Percentiles rank a stretch among this genome's conserved stretches.
Evolutionary conservation across 164 flowering plant genomes (phyloP).

Genomic region (Macadamia integrifolia): DNA sequence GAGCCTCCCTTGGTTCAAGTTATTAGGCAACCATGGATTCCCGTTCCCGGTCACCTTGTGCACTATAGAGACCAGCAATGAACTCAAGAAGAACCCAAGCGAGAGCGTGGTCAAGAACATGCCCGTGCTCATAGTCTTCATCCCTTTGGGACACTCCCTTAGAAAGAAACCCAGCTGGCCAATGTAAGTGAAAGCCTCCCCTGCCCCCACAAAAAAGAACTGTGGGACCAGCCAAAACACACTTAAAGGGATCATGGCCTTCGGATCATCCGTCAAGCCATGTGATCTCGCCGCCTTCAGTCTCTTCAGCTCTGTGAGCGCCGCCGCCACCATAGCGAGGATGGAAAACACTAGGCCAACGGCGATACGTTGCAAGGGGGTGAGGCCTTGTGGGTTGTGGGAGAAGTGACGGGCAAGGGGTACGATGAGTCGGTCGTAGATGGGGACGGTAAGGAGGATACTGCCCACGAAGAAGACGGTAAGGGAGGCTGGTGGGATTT

Average conservation of each 20-base stretch:
- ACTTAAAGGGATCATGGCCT: conserved; percentile 39
- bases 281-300: conserved; percentile 28
- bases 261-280: conserved; percentile 32
- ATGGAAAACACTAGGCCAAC: conserved; percentile 63
- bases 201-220: conserved; percentile 69
- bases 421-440: conserved; percentile 55
- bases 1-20: conserved; percentile 45
- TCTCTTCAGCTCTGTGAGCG: conserved; percentile 56
- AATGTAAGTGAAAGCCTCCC: conserved; percentile 73
- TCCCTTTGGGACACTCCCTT: conserved; percentile 79
- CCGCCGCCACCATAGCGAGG: conserved; percentile 64
- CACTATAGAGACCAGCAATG: conserved; percentile 56
- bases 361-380: conserved; percentile 64
- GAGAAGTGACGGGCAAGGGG: conserved; percentile 34
- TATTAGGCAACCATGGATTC: conserved; percentile 44
- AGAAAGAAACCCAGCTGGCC: conserved; percentile 84
- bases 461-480: conserved; percentile 78
- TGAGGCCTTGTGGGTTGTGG: conserved; percentile 57
- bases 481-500: conserved; percentile 71
- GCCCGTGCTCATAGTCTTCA: conserved; percentile 94
- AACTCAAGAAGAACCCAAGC: conserved; percentile 70
- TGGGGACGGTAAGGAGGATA: conserved; percentile 68
- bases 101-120: conserved; percentile 69
- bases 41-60: conserved; percentile 30
- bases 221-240: conserved; percentile 77